Percentiles rank a stretch among this genome's conserved stretches.
phyloP scores from a whole-genome alignment of 352 stramenopile species.

The Phytopythium kandeliae region DNA sequence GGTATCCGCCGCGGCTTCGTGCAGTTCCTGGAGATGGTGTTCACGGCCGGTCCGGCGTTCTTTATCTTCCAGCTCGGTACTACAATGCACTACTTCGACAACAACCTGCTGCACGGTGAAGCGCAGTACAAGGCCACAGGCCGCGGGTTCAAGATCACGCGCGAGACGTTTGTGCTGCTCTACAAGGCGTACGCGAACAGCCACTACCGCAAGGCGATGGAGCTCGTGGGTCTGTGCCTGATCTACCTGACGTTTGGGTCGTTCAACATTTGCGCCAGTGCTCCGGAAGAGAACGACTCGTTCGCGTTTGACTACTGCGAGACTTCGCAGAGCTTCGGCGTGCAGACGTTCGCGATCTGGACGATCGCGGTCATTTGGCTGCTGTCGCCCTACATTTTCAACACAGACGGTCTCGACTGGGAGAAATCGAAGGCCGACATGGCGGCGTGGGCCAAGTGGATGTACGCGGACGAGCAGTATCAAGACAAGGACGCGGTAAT shows the following conservation, averaged over 20 bases:
- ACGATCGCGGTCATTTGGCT: conserved; percentile 70
- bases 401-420: conserved; percentile 81
- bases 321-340: conserved; percentile 69
- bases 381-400: conserved; percentile 78
- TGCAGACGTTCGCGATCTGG: conserved; percentile 81
- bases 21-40: conserved; percentile 75
- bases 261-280: conserved; percentile 54
- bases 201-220: conserved; percentile 78
- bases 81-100: conserved; percentile 85
- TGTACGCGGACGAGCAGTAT: conserved; percentile 69
- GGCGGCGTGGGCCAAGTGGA: conserved; percentile 68
- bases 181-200: conserved; percentile 74
- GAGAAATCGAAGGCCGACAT: conserved; percentile 83
- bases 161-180: conserved; percentile 74
- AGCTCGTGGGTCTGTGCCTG: conserved; percentile 66
- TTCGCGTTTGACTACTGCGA: conserved; percentile 60
- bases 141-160: conserved; percentile 81
- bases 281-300: conserved; percentile 29
- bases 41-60: conserved; percentile 63
- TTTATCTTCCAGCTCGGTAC: conserved; percentile 82
- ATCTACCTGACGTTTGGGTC: conserved; percentile 70
- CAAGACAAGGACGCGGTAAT: conserved; percentile 60
- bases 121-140: conserved; percentile 80
- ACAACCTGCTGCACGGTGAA: conserved; percentile 74
- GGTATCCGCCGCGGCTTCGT: conserved; percentile 59